These are phyloP conservation scores for Lignosus rhinocerotis DNA, from an alignment of 1,284 basidiomycete genomes.

Conservation along the genomic window DNA sequence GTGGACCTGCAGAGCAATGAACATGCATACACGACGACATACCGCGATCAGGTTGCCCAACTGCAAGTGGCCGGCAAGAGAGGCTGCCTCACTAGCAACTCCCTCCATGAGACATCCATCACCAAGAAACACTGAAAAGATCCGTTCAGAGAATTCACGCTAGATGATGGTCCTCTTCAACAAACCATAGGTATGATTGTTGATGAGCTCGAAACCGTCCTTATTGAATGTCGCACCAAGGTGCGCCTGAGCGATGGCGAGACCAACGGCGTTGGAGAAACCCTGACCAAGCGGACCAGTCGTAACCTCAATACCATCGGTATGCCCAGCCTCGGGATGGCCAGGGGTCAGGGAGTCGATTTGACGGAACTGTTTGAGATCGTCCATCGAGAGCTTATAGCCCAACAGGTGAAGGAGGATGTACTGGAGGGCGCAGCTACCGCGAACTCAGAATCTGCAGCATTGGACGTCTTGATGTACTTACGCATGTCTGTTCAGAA, in stretches of 20 bases:
- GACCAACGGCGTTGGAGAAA: conserved; percentile 89
- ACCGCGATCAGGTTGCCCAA: conserved; percentile 91
- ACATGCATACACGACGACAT: conserved; percentile 17
- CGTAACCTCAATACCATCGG: conserved; percentile 94
- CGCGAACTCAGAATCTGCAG: not conserved
- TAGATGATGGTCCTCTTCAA: not conserved
- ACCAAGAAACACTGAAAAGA: conserved; percentile 74
- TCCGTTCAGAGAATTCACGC: conserved; percentile 11
- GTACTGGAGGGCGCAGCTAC: conserved; percentile 84
- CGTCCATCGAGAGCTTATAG: conserved; percentile 82
- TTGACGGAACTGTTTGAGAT: conserved; percentile 86
- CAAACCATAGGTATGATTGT: conserved; percentile 88
- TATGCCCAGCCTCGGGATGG: conserved; percentile 88
- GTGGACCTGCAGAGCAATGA: not conserved
- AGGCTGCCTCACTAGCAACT: conserved; percentile 88
- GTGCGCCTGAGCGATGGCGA: conserved; percentile 93
- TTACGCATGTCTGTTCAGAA: conserved; percentile 61
- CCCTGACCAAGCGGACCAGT: conserved; percentile 96
- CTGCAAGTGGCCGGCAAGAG: conserved; percentile 90
- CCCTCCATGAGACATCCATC: conserved; percentile 98
- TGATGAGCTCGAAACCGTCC: conserved; percentile 80
- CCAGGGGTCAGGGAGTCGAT: conserved; percentile 88
- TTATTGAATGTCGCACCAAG: conserved; percentile 89
- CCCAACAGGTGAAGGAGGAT: conserved; percentile 82
- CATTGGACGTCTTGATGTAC: conserved; percentile 27